Evolutionary conservation across 202 grass and related monocot genomes (phyloP).

Genomic region (Panicum virgatum): DNA sequence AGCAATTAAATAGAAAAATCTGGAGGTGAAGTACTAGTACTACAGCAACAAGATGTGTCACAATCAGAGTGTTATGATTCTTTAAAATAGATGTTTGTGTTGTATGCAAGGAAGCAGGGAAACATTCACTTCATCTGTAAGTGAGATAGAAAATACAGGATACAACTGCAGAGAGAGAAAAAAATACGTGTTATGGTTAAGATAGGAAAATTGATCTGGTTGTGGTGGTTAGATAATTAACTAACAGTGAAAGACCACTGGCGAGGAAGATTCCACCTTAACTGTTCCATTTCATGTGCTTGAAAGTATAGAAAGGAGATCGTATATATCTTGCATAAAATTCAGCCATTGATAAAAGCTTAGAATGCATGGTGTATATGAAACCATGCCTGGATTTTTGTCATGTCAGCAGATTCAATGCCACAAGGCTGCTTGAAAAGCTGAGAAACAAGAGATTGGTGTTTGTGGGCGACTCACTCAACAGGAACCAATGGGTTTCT

Average conservation of each 20-base stretch:
- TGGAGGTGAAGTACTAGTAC: not conserved
- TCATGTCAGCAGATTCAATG: slow-evolving; percentile 58
- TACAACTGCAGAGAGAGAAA: not conserved
- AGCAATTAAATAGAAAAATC: not conserved
- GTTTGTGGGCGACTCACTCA: slow-evolving; percentile 87
- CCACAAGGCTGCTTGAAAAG: slow-evolving; percentile 57
- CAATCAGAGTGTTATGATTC: not conserved
- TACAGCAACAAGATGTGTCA: not conserved
- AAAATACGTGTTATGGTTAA: not conserved
- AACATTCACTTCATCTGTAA: not conserved
- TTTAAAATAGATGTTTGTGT: not conserved
- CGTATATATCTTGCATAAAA: not conserved
- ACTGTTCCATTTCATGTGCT: not conserved
- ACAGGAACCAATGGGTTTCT: slow-evolving; percentile 94
- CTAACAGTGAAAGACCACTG: not conserved
- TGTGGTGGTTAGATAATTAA: not conserved
- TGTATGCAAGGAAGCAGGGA: not conserved
- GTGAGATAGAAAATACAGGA: not conserved
- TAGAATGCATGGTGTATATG: not conserved
- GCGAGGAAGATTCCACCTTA: not conserved
- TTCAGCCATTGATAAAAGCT: not conserved
- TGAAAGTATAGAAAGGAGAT: not conserved
- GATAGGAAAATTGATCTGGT: not conserved
- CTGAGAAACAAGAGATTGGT: slow-evolving; percentile 82
- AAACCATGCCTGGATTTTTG: not conserved